Conservation (phyloP, 2,329 filamentous ascomycete genomes). For the Aspergillus nomiae region DNA sequence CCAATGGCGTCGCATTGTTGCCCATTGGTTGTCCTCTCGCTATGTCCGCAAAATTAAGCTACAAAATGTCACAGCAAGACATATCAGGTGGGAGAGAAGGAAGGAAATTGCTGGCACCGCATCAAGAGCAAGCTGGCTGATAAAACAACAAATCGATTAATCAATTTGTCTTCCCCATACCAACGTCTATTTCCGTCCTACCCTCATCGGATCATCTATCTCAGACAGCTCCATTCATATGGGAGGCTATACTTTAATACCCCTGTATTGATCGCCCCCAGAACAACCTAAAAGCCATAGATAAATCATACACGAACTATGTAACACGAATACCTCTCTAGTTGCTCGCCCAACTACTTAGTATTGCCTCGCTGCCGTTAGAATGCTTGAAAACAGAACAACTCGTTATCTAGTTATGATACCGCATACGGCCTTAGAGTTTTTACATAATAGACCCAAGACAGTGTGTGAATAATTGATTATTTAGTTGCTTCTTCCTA, state of each 20-base stretch:
- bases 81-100: not conserved
- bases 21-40: not conserved
- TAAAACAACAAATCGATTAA: not conserved
- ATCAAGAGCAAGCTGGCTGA: not conserved
- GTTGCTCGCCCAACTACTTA: not conserved
- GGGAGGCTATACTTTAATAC: not conserved
- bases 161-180: not conserved
- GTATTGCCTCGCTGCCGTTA: not conserved
- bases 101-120: not conserved
- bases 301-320: not conserved
- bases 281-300: not conserved
- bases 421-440: not conserved
- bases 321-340: not conserved
- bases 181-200: not conserved
- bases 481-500: no score
- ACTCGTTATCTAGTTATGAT: not conserved
- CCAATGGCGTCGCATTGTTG: not conserved
- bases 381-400: not conserved
- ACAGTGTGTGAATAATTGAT: no score
- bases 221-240: not conserved
- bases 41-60: not conserved
- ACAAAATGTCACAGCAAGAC: not conserved
- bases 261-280: not conserved
- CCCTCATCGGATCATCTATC: not conserved
- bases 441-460: not conserved